Evolutionary conservation across 805 yeast genomes (phyloP).

Genomic region (Lipomyces chichibuensis): DNA sequence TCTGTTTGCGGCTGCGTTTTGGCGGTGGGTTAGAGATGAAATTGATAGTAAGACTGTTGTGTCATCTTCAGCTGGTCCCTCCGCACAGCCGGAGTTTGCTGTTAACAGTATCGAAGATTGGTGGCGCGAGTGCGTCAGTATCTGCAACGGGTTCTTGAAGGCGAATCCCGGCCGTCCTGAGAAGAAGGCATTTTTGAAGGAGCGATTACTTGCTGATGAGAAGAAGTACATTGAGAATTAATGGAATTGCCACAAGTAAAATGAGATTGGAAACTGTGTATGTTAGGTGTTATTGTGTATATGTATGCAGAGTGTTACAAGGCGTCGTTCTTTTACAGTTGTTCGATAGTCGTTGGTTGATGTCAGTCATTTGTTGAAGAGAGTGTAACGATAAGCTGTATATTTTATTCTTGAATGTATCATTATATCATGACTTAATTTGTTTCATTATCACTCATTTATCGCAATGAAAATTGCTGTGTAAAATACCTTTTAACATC

Average conservation of each 20-base stretch:
- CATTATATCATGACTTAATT: not conserved
- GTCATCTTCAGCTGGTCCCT: not conserved
- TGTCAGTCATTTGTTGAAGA: not conserved
- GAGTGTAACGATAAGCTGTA: not conserved
- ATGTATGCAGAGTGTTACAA: not conserved
- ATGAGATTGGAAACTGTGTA: not conserved
- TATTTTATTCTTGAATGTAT: not conserved
- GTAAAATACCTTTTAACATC: not conserved
- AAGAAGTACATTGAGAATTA: slow-evolving; percentile 20
- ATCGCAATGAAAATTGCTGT: not conserved
- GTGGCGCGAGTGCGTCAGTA: slow-evolving; percentile 32
- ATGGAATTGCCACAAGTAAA: not conserved
- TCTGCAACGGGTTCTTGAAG: slow-evolving; percentile 30
- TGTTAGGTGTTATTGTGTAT: not conserved
- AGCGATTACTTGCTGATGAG: slow-evolving; percentile 27
- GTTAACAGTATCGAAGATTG: slow-evolving; percentile 28
- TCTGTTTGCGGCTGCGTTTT: slow-evolving; percentile 35
- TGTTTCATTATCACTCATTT: not conserved
- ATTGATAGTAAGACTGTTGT: slow-evolving; percentile 24
- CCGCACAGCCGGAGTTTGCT: not conserved
- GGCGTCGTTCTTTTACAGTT: not conserved
- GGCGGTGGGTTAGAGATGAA: slow-evolving; percentile 36
- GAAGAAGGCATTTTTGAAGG: slow-evolving; percentile 29
- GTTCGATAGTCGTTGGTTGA: not conserved
- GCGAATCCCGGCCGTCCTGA: slow-evolving; percentile 18